Evolutionary conservation across 805 yeast species (phyloP), one percentile per base, ranked within the genome.

Genomic region (Saccharomyces eubayanus): DNA sequence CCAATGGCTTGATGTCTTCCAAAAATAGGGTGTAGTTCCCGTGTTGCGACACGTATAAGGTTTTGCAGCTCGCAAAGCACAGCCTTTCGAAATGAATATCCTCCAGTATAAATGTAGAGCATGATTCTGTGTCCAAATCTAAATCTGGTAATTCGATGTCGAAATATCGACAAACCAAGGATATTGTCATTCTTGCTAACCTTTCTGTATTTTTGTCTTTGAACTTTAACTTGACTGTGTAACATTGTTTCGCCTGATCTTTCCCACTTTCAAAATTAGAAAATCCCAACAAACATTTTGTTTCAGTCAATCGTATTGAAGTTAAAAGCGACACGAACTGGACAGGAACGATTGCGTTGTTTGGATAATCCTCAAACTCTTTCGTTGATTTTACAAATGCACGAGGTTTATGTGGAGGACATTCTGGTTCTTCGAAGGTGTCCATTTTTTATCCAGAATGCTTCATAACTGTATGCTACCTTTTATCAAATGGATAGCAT

Each of bases 271-370:
- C 56, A 50, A 62, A 64, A 51, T 63, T 59, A 28, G 57, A 53
- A 46, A 64, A 51, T 47, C 53, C 55, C 9, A 64, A 47, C 46
- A 55, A 20, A 47, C 56, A 61, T 48, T 53, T 50, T 4, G 51
- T 46, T 5, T 55, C 53, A 20, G 51, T 56, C 31, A 51, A 59
- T 29, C 50, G 56, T 20, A 64, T 55, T 10, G 54, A 49, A 6
- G 61, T 60, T 49, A 64, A 51, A 20, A 63, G 50, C 8, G 65
- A 57, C 16, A 62, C 55, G 41, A 64, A 62, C 45, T 57, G 55
- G 28, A 62, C 57, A n/a, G 20, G 16, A 16, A 46, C 30, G 10
- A 45, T 31, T 27, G 36, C 28, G 6, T 16, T 10, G 47, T 48
- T 47, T 1, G 50, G 31, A 10, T 48, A 49, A 10, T 27, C 28